Percentiles rank a stretch among this genome's conserved stretches.
Conservation (phyloP, 192 early-diverging fungal genomes). For the Cetraspora pellucida region DNA sequence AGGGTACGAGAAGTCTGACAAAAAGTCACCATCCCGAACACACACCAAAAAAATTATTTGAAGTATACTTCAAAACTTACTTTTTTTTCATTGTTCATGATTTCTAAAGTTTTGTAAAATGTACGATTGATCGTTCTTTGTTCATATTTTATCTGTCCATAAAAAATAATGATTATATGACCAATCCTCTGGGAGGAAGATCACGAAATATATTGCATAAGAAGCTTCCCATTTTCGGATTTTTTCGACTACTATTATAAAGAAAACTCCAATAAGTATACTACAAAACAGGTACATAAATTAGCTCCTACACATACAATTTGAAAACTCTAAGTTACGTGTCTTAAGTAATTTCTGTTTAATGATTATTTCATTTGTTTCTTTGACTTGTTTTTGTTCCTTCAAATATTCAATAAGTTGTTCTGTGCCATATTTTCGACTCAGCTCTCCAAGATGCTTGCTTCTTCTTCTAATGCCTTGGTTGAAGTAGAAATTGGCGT, state of each 20-base stretch:
- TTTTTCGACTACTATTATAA: not conserved
- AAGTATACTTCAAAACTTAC: conserved; percentile 8
- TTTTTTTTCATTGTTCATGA: not conserved
- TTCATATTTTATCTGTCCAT: not conserved
- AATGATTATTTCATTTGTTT: not conserved
- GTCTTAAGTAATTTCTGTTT: not conserved
- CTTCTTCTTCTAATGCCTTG: not conserved
- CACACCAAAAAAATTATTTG: conserved; percentile 2
- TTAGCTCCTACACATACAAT: not conserved
- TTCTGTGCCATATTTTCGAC: not conserved
- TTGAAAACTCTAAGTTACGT: not conserved
- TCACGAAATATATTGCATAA: not conserved
- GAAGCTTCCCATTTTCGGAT: not conserved
- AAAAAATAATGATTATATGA: not conserved
- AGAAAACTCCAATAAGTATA: not conserved
- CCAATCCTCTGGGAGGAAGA: not conserved
- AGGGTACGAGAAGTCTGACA: not conserved
- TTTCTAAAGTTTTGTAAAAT: not conserved
- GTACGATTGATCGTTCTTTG: not conserved
- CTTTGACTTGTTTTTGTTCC: not conserved
- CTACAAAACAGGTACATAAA: not conserved
- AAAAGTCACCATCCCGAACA: not conserved
- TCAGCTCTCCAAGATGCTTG: not conserved
- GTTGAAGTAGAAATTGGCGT: not conserved
- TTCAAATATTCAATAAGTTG: not conserved